Base-by-base conservation (phyloP, 768 basidiomycete species). In the Trametes sanguinea region DNA sequence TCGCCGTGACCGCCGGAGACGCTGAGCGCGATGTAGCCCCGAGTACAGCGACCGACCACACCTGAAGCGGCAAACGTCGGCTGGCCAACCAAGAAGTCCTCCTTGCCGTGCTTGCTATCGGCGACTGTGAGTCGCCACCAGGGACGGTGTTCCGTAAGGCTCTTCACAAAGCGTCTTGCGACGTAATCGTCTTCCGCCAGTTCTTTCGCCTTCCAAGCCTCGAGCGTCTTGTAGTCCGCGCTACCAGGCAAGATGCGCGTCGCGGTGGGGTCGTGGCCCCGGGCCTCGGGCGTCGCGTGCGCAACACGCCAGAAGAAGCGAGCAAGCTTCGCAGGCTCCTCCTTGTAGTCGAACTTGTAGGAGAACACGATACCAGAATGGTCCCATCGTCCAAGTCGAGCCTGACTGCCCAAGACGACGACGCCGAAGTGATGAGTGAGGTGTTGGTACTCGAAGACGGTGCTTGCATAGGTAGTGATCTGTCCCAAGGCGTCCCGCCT, bases 11-110 rank as follows among this genome's bases (percentile, higher is more conserved):
- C 4, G 2, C 33, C 17, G 44, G 17, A 22, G 2, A n/a, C 29
- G 27, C 40, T 43, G 17, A 59, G 29, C 0, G 57, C 62, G 30
- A 63, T 30, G 42, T 63, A 63, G 2, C 62, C 62, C 14, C 61
- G 56, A 13, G 61, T 62, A 7, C 37, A 39, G 2, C 61, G 54
- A 6, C 61, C 54, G n/a, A 48, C 45, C 2, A 61, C 45, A 5
- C 42, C 40, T 1, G 46, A 39, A 2, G 53, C 8, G 4, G 13
- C 8, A 53, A 51, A 61, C 14, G 48, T 14, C 4, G 54, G 54
- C 27, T 30, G 30, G 3, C 47, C 60, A 6, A 61, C 54, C 13
- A 61, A 40, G 47, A 61, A 60, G 11, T 50, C 29, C 48, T 50
- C 32, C 14, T 5, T 43, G 1, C 42, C 35, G 11, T 37, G 35